Percentiles rank a stretch among this genome's conserved stretches.
phyloP scores from a whole-genome alignment of 192 early-diverging fungal species.

The Rhizophagus clarus region DNA sequence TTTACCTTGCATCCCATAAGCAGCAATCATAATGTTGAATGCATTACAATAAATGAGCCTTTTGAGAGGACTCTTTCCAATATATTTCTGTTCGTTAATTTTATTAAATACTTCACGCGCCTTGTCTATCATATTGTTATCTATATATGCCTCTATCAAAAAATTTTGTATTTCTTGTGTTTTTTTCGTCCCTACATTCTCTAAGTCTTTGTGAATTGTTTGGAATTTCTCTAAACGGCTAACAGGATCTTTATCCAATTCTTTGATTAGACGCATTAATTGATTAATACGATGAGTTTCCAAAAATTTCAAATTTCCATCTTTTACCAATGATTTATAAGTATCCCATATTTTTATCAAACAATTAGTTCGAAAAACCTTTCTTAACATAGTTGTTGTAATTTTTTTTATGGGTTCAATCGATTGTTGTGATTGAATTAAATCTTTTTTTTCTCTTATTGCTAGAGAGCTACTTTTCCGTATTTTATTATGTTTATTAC shows the following conservation, averaged over 20 bases:
- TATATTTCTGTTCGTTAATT: not conserved
- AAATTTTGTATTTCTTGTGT: not conserved
- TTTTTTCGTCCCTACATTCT: not conserved
- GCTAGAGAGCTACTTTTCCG: not conserved
- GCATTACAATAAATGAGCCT: not conserved
- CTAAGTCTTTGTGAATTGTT: conserved; percentile 11
- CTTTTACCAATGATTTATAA: conserved; percentile 4
- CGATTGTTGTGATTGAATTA: not conserved
- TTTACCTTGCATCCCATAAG: conserved; percentile 29
- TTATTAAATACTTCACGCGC: conserved; percentile 17
- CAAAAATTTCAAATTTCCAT: not conserved
- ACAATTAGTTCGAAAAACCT: not conserved
- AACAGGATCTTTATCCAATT: not conserved
- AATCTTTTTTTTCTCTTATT: not conserved
- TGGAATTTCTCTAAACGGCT: not conserved
- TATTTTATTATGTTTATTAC: not conserved
- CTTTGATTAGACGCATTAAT: not conserved
- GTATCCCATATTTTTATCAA: not conserved
- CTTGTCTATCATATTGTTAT: not conserved
- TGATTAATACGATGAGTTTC: not conserved
- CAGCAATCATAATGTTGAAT: conserved; percentile 21
- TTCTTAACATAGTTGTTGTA: not conserved
- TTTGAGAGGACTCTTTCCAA: not conserved
- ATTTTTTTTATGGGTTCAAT: not conserved
- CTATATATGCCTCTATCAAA: conserved; percentile 25